Evolutionary conservation across 371 early-diverging fungal species (phyloP), one percentile per base, ranked within the genome.

Genomic region (Dichotomocladium elegans): DNA sequence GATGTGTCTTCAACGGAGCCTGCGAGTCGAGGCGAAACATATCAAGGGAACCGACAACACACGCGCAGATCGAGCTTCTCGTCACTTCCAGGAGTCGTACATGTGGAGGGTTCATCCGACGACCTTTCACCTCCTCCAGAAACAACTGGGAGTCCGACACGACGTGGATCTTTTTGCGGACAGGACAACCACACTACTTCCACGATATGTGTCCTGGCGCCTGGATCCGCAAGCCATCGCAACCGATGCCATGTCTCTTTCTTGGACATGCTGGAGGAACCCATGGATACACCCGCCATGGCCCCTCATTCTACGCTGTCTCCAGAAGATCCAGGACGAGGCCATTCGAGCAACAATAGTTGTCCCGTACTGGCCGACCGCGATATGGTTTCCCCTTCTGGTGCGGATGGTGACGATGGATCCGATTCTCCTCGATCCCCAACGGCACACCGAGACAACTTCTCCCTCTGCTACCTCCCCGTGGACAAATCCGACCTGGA

Each of bases 341-440:
- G 21, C 4, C 5, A 15, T 19, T 28, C 37, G n/a, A 1, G 51
- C 27, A 15, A 51, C 51, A 15, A 21, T 51, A 26, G 51, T 25
- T 19, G 51, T 51, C 3, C 41, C 51, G 8, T 37, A 22, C n/a
- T 53, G 30, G 33, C 41, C 37, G 11, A 53, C 37, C 9, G 54
- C 60, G 2, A 17, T 64, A 7, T 64, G 64, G 58, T 61, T 60
- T 29, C 58, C 56, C 1, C 22, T 54, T 7, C 19, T 58, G 4
- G 48, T 35, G 14, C 27, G 12, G 7, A 26, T 59, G 51, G 43
- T 41, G 26, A 41, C 50, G 15, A 25, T 29, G 9, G 9, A 5
- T 2, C 44, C 57, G 7, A 15, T 55, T 17, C 30, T 42, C 48
- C 58, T 28, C 24, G 17, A 25, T 3, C 53, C 29, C 25, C 45